These are phyloP conservation scores for Pleurotus ostreatus DNA, from an alignment of 768 basidiomycete genomes.

Conservation along the genomic window DNA sequence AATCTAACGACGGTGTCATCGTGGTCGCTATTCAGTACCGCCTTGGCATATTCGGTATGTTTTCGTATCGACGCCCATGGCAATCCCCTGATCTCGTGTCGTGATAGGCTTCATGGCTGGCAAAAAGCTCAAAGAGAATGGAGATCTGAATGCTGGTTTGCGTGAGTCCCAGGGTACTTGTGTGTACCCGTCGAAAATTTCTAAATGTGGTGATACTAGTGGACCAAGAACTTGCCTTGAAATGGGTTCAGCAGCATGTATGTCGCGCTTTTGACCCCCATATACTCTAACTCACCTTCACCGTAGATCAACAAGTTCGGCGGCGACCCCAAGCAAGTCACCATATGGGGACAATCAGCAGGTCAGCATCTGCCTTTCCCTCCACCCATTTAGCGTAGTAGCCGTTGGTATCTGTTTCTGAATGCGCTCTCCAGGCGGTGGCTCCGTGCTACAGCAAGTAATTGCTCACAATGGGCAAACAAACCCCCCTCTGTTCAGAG, in stretches of 20 bases:
- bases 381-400: too few species aligned
- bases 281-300: not conserved
- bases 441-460: constrained; percentile 29
- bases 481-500: constrained; percentile 21
- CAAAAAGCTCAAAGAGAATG: constrained; percentile 33
- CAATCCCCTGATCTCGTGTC: too few species aligned
- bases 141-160: constrained; percentile 44
- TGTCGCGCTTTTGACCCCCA: not conserved
- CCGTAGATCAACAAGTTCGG: not conserved
- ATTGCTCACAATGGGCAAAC: constrained; percentile 28
- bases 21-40: not conserved
- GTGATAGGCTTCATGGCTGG: constrained; percentile 40
- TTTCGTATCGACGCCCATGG: too few species aligned
- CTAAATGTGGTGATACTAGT: not conserved
- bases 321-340: constrained; percentile 17
- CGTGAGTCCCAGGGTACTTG: constrained; percentile 25
- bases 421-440: constrained; percentile 18
- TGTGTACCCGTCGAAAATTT: not conserved
- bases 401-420: too few species aligned
- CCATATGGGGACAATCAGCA: constrained; percentile 18
- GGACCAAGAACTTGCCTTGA: not conserved
- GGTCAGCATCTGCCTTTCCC: not conserved
- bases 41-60: constrained; percentile 2
- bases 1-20: not conserved
- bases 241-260: constrained; percentile 2